These are phyloP conservation scores for Sclerotiophoma versabilis DNA, from an alignment of 2,329 filamentous ascomycete species.

Conservation along the genomic window DNA sequence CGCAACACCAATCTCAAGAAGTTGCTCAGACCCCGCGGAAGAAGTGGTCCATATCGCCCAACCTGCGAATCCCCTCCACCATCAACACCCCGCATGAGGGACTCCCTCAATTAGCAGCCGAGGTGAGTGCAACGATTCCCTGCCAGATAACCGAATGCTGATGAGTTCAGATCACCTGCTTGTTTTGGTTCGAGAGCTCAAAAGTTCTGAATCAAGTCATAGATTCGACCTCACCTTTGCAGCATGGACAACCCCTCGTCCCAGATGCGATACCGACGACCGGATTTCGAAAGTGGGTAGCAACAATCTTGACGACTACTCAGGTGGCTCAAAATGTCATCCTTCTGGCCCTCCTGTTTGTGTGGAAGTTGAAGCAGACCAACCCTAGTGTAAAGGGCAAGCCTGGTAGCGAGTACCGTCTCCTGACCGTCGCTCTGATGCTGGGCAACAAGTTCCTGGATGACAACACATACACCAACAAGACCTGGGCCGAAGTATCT, in stretches of 20 bases:
- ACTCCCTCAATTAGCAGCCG: conserved; percentile 50
- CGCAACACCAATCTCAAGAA: conserved; percentile 30
- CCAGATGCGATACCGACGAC: conserved; percentile 76
- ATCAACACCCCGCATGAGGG: conserved; percentile 50
- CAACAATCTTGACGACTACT: conserved; percentile 87
- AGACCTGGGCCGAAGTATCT: conserved; percentile 98
- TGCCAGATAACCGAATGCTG: conserved; percentile 12
- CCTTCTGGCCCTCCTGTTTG: conserved; percentile 85
- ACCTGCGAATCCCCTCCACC: conserved; percentile 45
- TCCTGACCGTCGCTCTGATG: conserved; percentile 96
- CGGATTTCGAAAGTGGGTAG: conserved; percentile 92
- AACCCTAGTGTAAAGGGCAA: conserved; percentile 91
- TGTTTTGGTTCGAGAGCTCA: conserved; percentile 96
- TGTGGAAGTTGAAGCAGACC: conserved; percentile 89
- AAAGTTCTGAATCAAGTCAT: conserved; percentile 79
- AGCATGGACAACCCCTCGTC: conserved; percentile 64
- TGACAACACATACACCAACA: conserved; percentile 99
- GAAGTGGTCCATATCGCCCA: conserved; percentile 45
- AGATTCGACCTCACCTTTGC: conserved; percentile 57
- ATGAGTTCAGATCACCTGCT: conserved; percentile 77
- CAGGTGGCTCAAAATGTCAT: conserved; percentile 97
- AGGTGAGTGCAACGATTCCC: conserved; percentile 34
- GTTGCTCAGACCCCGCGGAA: conserved; percentile 36
- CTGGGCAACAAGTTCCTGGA: conserved; percentile 98
- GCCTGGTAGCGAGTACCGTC: conserved; percentile 88